Percentiles rank a stretch among this genome's conserved stretches.
These are phyloP conservation scores for Penicillium canescens DNA, from an alignment of 495 filamentous ascomycete genomes.

Conservation along the genomic window DNA sequence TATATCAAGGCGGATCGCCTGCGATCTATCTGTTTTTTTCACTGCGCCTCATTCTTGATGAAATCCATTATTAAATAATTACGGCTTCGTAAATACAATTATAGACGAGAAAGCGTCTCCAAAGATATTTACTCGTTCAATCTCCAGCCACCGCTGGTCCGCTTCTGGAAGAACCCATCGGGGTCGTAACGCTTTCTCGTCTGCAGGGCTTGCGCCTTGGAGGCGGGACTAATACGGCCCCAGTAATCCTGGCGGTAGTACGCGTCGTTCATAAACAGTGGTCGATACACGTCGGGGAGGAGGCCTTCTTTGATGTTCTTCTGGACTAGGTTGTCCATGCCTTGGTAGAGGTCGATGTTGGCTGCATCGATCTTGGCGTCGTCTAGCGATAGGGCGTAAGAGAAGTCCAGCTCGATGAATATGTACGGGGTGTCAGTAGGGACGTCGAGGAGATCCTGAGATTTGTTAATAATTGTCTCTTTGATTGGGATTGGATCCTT, in stretches of 20 bases:
- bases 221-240: conserved; percentile 49
- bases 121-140: conserved; percentile 20
- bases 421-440: conserved; percentile 54
- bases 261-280: conserved; percentile 62
- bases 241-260: conserved; percentile 61
- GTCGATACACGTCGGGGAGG: conserved; percentile 52
- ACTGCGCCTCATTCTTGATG: not conserved
- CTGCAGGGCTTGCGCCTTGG: conserved; percentile 42
- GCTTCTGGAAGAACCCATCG: conserved; percentile 54
- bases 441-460: conserved; percentile 51
- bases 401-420: conserved; percentile 58
- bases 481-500: conserved; percentile 10
- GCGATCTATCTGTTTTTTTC: conserved; percentile 2
- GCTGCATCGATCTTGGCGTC: conserved; percentile 50
- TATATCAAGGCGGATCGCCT: not conserved
- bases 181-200: conserved; percentile 53
- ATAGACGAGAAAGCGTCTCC: not conserved
- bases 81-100: not conserved
- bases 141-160: conserved; percentile 55
- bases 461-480: conserved; percentile 1
- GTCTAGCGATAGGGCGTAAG: conserved; percentile 43
- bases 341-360: conserved; percentile 41
- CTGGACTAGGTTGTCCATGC: conserved; percentile 30
- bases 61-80: not conserved
- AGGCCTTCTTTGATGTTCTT: conserved; percentile 44